A percentile compares a stretch with the other conserved stretches of the same genome.
phyloP scores from a whole-genome alignment of 768 basidiomycete species.

The Amanita brunnescens region DNA sequence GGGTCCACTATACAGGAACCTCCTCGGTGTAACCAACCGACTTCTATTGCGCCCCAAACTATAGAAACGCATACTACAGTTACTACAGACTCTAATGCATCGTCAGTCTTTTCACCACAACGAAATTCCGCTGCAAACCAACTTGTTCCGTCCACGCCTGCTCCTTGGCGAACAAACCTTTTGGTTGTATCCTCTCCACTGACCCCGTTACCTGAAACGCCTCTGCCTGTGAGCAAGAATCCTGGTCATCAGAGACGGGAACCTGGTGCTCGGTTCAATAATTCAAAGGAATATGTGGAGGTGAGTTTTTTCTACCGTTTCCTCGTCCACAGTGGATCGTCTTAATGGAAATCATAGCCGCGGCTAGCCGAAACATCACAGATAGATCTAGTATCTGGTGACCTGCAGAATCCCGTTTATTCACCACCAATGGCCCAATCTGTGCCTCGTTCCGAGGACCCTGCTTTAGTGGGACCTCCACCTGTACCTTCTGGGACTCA shows the following conservation, averaged over 20 bases:
- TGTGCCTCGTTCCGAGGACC: neutral
- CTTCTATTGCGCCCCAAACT: constrained; percentile 8
- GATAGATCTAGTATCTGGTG: neutral
- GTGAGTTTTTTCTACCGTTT: neutral
- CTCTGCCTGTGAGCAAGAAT: constrained; percentile 15
- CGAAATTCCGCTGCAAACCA: neutral
- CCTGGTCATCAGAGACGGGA: neutral
- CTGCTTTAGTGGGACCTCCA: neutral
- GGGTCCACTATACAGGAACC: neutral
- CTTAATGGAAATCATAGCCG: neutral
- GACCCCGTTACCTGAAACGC: constrained; percentile 45
- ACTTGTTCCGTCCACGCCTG: neutral
- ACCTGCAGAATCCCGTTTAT: neutral
- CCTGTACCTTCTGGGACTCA: neutral
- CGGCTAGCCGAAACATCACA: neutral
- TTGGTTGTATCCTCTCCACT: constrained; percentile 22
- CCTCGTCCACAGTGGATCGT: neutral
- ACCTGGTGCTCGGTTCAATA: neutral
- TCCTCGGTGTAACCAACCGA: constrained; percentile 10
- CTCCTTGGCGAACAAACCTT: neutral
- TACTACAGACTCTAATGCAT: neutral
- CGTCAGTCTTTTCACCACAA: neutral
- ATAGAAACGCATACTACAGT: neutral
- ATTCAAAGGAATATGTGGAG: neutral
- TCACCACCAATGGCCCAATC: neutral